Percentiles rank a stretch among this genome's conserved stretches.
These are phyloP conservation scores for Ramularia endophylla DNA, from an alignment of 2,329 filamentous ascomycete species.

Conservation along the genomic window DNA sequence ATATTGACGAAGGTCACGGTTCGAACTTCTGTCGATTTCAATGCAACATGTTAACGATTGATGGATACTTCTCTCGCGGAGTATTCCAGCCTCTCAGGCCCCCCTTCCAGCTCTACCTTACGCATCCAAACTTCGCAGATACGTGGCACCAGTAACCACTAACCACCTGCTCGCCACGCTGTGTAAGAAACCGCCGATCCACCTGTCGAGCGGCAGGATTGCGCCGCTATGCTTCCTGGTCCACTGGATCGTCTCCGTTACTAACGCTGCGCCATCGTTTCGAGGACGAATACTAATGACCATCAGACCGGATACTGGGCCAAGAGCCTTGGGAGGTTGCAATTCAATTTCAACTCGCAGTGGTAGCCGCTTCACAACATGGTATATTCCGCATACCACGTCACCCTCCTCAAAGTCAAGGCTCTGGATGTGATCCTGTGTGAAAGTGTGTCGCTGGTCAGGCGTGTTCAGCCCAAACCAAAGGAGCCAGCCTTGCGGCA, in stretches of 20 bases:
- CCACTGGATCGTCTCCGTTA: conserved; percentile 21
- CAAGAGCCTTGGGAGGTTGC: conserved; percentile 1
- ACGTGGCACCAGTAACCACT: conserved; percentile 11
- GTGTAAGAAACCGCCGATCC: conserved; percentile 15
- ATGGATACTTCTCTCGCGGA: too few species aligned
- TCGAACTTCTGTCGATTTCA: too few species aligned
- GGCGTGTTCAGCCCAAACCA: conserved; percentile 10
- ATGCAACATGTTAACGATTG: too few species aligned
- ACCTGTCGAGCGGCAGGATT: conserved; percentile 16
- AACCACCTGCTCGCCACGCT: conserved; percentile 11
- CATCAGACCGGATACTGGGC: conserved; percentile 10
- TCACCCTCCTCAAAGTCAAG: conserved; percentile 18
- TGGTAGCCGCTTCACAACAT: conserved; percentile 15
- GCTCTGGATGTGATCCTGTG: conserved; percentile 14
- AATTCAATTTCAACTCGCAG: conserved; percentile 14
- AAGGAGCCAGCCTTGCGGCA: conserved; percentile 13
- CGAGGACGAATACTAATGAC: conserved; percentile 15
- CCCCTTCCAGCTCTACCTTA: too few species aligned
- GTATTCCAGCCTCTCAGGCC: too few species aligned
- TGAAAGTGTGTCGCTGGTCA: conserved; percentile 13
- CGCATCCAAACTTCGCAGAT: conserved; percentile 5
- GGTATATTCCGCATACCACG: conserved; percentile 17
- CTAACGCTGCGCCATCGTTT: conserved; percentile 14
- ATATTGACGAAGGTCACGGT: too few species aligned
- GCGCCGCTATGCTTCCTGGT: conserved; percentile 11